These are phyloP conservation scores for Juglanconis juglandina DNA, from an alignment of 2,329 filamentous ascomycete species.

Conservation along the genomic window DNA sequence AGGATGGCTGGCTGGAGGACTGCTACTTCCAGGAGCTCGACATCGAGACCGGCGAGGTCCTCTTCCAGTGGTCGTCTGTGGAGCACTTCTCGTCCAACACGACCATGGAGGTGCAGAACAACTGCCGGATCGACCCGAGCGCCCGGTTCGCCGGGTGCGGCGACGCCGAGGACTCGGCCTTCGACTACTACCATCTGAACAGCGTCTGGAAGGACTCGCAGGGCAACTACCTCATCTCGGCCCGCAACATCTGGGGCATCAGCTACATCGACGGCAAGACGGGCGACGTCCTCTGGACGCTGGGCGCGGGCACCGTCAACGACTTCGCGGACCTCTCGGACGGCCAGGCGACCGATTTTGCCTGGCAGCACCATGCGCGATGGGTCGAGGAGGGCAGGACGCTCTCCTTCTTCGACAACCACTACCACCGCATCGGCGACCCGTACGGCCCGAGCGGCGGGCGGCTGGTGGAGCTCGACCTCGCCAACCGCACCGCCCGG, in stretches of 20 bases:
- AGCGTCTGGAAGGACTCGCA: constrained; percentile 30
- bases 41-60: constrained; percentile 31
- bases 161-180: constrained; percentile 18
- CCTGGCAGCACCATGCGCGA: constrained; percentile 38
- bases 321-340: constrained; percentile 33
- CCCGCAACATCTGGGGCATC: constrained; percentile 29
- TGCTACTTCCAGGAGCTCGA: constrained; percentile 39
- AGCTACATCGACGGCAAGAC: constrained; percentile 20
- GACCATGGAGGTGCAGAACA: constrained; percentile 17
- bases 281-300: constrained; percentile 34
- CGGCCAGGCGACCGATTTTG: constrained; percentile 32
- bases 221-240: constrained; percentile 37
- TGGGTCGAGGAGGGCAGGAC: constrained; percentile 22
- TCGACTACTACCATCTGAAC: constrained; percentile 39
- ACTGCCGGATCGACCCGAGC: constrained; percentile 9
- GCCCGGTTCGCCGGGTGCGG: constrained; percentile 17
- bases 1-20: constrained; percentile 30
- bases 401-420: constrained; percentile 38
- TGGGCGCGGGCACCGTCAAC: constrained; percentile 31
- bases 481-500: constrained; percentile 25
- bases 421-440: constrained; percentile 18
- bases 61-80: constrained; percentile 32
- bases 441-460: constrained; percentile 21
- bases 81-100: constrained; percentile 10
- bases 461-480: constrained; percentile 25